Conservation (phyloP, 2,329 filamentous ascomycete species). For the Calonectria crousiana region DNA sequence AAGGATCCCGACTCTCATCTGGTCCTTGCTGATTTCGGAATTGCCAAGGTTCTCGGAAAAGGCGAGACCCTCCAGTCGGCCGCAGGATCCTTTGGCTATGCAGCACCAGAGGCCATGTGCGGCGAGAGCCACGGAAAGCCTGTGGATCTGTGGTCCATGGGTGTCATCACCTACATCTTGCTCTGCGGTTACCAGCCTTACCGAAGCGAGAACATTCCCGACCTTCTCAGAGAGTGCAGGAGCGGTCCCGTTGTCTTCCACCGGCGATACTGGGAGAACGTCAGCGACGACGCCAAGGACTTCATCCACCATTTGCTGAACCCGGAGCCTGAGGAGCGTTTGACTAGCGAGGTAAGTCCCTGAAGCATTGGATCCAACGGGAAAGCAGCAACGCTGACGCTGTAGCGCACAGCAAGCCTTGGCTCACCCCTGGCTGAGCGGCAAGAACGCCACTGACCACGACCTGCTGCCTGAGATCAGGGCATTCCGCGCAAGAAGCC, state of each 20-base stretch:
- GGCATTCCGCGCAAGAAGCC: constrained; percentile 91
- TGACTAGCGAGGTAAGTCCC: constrained; percentile 75
- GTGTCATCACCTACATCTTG: constrained; percentile 98
- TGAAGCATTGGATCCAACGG: not conserved
- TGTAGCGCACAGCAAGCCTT: constrained; percentile 75
- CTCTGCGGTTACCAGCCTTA: constrained; percentile 99
- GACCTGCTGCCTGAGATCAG: constrained; percentile 97
- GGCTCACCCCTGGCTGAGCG: constrained; percentile 88
- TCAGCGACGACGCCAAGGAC: constrained; percentile 93
- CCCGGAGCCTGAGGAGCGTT: constrained; percentile 80
- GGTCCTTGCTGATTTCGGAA: constrained; percentile 96
- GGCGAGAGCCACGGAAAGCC: constrained; percentile 98
- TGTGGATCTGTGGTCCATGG: constrained; percentile 99
- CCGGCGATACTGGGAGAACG: constrained; percentile 98
- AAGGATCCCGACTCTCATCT: constrained; percentile 82
- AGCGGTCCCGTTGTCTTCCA: constrained; percentile 90
- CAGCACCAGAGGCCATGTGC: constrained; percentile 97
- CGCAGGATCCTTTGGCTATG: constrained; percentile 98
- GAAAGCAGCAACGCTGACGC: constrained; percentile 27
- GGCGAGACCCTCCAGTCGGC: constrained; percentile 95
- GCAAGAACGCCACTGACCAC: constrained; percentile 92
- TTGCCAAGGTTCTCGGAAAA: constrained; percentile 94
- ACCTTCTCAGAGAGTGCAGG: constrained; percentile 95
- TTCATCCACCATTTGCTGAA: constrained; percentile 89
- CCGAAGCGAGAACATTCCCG: constrained; percentile 91